Base-by-base conservation (phyloP, 257 asterid genomes). In the Nicotiana paniculata region DNA sequence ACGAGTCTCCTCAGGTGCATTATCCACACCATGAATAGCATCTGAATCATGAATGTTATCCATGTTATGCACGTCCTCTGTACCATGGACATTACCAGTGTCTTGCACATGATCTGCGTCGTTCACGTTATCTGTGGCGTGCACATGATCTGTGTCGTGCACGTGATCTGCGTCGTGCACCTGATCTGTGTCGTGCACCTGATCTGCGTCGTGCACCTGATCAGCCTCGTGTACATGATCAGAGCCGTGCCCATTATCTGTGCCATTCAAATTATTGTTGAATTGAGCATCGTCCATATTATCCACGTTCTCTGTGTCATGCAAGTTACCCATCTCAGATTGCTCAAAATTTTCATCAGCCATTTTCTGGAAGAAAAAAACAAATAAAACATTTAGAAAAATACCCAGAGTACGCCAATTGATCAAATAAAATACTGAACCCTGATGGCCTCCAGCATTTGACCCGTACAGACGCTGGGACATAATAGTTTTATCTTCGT, bases 261-360 rank as follows among this genome's bases (percentile, higher is more conserved):
- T 16, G n/a, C 35, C 79, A 26, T 72, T 13, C 61, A 72, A 21
- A 48, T 48, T 74, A 26, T 48, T 59, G 26, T 48, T 48, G 39
- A 12, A 21, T 48, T 74, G 79, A 74, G 48, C 79, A 46, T 1
- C 26, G 11, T 74, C 51, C 62, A 48, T 46, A 48, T 26, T 13
- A 74, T 74, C 79, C 79, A 48, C 4, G 24, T 30, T 46, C 72
- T 54, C 87, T 37, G 82, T 26, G 83, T 80, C 77, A 26, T 79
- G 85, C 81, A 74, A 74, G 26, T 51, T 48, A 24, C 39, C 62
- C 62, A 48, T 48, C 62, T 74, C 79, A 74, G 24, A 62, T 18
- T 69, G 87, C 83, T 77, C 89, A 80, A 82, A 58, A 79, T 61
- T 85, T 77, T 84, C 89, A 68, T 86, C 93, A 54, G 88, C 90